These are phyloP conservation scores for Elsinoe batatas DNA, from an alignment of 2,329 filamentous ascomycete genomes.

Conservation along the genomic window DNA sequence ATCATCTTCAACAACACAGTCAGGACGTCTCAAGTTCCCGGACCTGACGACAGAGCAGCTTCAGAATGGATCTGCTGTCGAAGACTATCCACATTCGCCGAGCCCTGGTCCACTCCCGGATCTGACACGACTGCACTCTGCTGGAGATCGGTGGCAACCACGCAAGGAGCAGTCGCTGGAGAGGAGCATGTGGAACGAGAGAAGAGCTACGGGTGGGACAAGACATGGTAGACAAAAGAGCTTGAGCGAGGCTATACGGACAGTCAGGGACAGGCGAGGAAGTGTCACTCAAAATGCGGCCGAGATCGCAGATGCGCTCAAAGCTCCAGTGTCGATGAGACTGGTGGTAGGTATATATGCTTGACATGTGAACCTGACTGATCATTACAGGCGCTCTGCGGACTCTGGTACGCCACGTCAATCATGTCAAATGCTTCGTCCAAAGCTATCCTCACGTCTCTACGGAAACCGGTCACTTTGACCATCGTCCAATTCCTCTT, in stretches of 20 bases:
- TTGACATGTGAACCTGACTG: constrained; percentile 15
- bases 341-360: constrained; percentile 57
- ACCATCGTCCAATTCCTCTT: constrained; percentile 91
- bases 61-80: constrained; percentile 24
- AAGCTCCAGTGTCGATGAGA: constrained; percentile 77
- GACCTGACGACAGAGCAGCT: constrained; percentile 35
- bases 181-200: constrained; percentile 36
- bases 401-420: constrained; percentile 90
- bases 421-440: constrained; percentile 96
- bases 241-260: constrained; percentile 76
- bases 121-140: constrained; percentile 27
- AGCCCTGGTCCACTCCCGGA: constrained; percentile 25
- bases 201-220: constrained; percentile 25
- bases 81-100: constrained; percentile 20
- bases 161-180: constrained; percentile 37
- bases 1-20: constrained; percentile 16
- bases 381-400: constrained; percentile 59
- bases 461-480: constrained; percentile 81
- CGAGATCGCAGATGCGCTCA: constrained; percentile 82
- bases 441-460: constrained; percentile 88
- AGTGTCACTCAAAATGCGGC: constrained; percentile 90
- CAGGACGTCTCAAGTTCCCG: constrained; percentile 36
- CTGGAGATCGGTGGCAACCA: constrained; percentile 51
- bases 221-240: constrained; percentile 72
- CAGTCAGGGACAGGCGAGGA: constrained; percentile 66